Evolutionary conservation across 2,329 filamentous ascomycete species (phyloP), one percentile per base, ranked within the genome.

Genomic region (Cryphonectria carpinicola): DNA sequence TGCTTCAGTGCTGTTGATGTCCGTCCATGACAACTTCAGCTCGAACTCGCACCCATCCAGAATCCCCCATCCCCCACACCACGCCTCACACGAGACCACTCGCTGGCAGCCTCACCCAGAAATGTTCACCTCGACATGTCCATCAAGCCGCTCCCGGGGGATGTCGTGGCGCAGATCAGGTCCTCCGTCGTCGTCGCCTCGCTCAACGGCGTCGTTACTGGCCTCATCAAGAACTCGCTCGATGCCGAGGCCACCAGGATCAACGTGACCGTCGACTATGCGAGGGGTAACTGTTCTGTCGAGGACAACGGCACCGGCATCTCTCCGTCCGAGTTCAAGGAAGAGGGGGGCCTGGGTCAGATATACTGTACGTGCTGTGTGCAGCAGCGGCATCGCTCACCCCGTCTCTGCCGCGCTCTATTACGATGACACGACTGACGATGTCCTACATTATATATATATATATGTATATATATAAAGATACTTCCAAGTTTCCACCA

Each of bases 221-320:
- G 92, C 62, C 85, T 98, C 13, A 76, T 97, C 37, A 89, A 92
- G 78, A 99, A 99, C 79, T 89, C 94, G 0, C 84, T 99, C 17
- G 96, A 99, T 82, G 93, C 94, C 4, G 82, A 83, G 62, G 91
- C 95, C 22, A 86, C 84, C 46, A 92, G 86, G 69, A 82, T 98
- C 73, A 88, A 88, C 67, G 84, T 97, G 68, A 87, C 85, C 0
- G 83, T 97, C 32, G 92, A 98, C 80, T 94, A 93, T 78, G 80
- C 81, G 67, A 89, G 91, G 35, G 95, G 94, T 6, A 89, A 87
- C 74, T 97, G 95, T 79, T 85, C 86, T 0, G 87, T 98, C 6
- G 92, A 97, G 77, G 96, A 99, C 78, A 87, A 98, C 80, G 96
- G 96, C 1, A 70, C 83, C 22, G 96, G 96, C 0, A 97, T 99